These are phyloP conservation scores for Sambucus nigra DNA, from an alignment of 129 eudicot genomes.

Conservation along the genomic window DNA sequence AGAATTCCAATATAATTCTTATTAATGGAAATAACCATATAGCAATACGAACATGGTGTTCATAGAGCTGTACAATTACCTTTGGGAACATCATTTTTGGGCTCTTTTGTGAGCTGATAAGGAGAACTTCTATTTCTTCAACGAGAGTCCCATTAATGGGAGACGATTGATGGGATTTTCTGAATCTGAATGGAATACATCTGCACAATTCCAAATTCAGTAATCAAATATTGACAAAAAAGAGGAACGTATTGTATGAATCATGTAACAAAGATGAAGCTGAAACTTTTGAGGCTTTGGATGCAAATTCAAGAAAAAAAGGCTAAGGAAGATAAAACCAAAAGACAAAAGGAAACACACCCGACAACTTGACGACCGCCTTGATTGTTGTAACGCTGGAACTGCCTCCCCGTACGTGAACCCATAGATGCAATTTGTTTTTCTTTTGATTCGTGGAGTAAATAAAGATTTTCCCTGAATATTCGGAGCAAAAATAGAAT, in stretches of 20 bases:
- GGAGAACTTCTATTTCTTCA: slow-evolving; percentile 56
- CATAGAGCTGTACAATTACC: slow-evolving; percentile 23
- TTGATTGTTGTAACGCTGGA: slow-evolving; percentile 52
- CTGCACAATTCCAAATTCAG: slow-evolving; percentile 30
- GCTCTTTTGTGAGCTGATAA: slow-evolving; percentile 77
- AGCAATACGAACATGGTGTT: background rate
- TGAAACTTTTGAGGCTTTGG: background rate
- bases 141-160: slow-evolving; percentile 14
- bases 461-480: background rate
- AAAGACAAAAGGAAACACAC: slow-evolving; percentile 25
- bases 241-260: background rate
- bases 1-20: background rate
- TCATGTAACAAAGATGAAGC: background rate
- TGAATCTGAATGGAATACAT: slow-evolving; percentile 73
- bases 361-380: slow-evolving; percentile 75
- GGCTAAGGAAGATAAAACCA: background rate
- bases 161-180: slow-evolving; percentile 5
- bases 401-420: slow-evolving; percentile 67
- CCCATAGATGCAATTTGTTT: slow-evolving; percentile 24
- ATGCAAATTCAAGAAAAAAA: background rate
- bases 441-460: background rate
- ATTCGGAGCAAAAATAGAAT: background rate
- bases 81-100: slow-evolving; percentile 76
- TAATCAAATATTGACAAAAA: background rate
- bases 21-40: background rate